A percentile compares a stretch with the other conserved stretches of the same genome.
phyloP scores from a whole-genome alignment of 2,329 filamentous ascomycete species.

The Metarhizium guizhouense region DNA sequence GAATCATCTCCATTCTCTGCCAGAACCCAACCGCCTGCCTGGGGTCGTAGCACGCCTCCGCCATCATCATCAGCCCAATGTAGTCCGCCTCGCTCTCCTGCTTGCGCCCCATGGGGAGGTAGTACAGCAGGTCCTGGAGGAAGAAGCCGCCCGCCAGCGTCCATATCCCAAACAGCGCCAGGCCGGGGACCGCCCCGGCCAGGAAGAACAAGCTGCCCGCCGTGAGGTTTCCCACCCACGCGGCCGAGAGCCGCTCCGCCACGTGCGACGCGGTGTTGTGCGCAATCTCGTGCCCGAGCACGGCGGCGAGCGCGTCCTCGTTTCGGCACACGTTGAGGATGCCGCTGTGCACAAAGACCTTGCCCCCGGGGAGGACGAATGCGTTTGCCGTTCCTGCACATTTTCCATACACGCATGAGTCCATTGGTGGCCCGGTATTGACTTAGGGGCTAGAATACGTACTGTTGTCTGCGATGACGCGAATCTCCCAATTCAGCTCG shows the following conservation, averaged over 20 bases:
- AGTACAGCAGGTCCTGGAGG: slow-evolving; percentile 55
- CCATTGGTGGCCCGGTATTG: neutral
- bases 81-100: slow-evolving; percentile 75
- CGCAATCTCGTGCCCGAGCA: slow-evolving; percentile 72
- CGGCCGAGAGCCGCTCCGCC: slow-evolving; percentile 51
- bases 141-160: slow-evolving; percentile 34
- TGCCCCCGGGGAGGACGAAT: slow-evolving; percentile 69
- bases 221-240: slow-evolving; percentile 43
- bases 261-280: slow-evolving; percentile 64
- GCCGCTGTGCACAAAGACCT: slow-evolving; percentile 72
- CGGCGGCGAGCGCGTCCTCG: slow-evolving; percentile 63
- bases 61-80: slow-evolving; percentile 76
- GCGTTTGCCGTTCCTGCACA: slow-evolving; percentile 52
- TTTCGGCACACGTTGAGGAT: slow-evolving; percentile 57
- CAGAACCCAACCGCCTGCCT: slow-evolving; percentile 57
- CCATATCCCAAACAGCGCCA: slow-evolving; percentile 28
- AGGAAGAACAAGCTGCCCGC: slow-evolving; percentile 41
- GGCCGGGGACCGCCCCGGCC: slow-evolving; percentile 32
- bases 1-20: slow-evolving; percentile 52
- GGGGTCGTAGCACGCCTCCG: slow-evolving; percentile 69
- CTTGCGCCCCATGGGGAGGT: slow-evolving; percentile 56
- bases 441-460: slow-evolving; percentile 12
- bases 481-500: slow-evolving; percentile 58
- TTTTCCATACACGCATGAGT: neutral
- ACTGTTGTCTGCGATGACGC: slow-evolving; percentile 60